These are phyloP conservation scores for Termitomyces sp. DNA, from an alignment of 768 basidiomycete species.

Conservation along the genomic window DNA sequence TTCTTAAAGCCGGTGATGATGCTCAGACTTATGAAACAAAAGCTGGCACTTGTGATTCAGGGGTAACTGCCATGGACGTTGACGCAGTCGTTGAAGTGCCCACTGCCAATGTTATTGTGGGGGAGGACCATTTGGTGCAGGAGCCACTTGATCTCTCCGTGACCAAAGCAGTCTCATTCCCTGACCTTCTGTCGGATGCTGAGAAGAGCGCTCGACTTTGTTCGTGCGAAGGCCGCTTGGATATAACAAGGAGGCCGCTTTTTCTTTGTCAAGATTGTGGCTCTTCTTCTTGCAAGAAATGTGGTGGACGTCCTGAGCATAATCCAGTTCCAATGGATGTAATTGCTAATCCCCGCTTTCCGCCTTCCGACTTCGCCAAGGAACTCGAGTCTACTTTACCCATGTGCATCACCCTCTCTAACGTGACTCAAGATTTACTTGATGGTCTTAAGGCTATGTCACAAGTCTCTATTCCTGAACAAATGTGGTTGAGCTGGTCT, in stretches of 20 bases:
- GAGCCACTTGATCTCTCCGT: conserved; percentile 67
- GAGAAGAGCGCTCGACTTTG: conserved; percentile 75
- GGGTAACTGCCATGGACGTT: conserved; percentile 43
- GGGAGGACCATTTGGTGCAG: conserved; percentile 62
- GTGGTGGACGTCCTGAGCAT: conserved; percentile 90
- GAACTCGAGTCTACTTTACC: conserved; percentile 77
- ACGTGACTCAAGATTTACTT: conserved; percentile 46
- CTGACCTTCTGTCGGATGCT: conserved; percentile 58
- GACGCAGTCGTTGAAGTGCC: conserved; percentile 24
- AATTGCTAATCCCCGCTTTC: conserved; percentile 48
- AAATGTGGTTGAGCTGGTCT: conserved; percentile 67
- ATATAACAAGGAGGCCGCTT: conserved; percentile 63
- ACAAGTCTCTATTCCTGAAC: conserved; percentile 39
- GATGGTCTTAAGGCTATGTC: conserved; percentile 39
- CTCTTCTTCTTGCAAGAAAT: conserved; percentile 76
- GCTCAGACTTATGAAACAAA: conserved; percentile 65
- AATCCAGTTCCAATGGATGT: conserved; percentile 56
- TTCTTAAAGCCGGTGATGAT: conserved; percentile 66
- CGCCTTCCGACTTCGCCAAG: conserved; percentile 70
- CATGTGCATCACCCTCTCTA: conserved; percentile 70
- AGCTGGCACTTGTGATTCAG: conserved; percentile 29
- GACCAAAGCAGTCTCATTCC: conserved; percentile 40
- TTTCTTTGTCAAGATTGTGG: conserved; percentile 73
- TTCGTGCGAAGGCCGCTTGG: conserved; percentile 84
- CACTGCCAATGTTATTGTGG: conserved; percentile 52